Evolutionary conservation across 352 stramenopile species (phyloP).

Genomic region (Phytophthora crassamura): DNA sequence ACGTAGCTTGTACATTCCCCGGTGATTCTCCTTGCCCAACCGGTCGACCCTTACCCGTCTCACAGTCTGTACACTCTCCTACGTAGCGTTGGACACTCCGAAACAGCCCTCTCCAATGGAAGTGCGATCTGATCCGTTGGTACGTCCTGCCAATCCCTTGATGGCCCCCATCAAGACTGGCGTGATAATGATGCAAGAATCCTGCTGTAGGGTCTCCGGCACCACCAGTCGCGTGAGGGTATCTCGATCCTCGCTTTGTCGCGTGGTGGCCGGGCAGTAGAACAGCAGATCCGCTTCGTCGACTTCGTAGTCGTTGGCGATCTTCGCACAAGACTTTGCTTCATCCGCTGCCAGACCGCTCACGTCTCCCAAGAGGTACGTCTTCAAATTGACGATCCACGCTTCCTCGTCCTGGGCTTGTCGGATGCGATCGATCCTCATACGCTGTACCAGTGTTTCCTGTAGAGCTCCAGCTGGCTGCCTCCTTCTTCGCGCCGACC

Average conservation of each 20-base stretch:
- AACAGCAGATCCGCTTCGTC: constrained; percentile 4
- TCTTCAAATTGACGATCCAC: not conserved
- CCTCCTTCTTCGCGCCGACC: not conserved
- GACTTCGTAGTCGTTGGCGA: constrained; percentile 1
- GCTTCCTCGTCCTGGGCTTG: constrained; percentile 7
- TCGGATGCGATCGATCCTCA: not conserved
- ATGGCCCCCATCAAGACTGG: constrained; percentile 2
- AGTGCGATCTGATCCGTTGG: not conserved
- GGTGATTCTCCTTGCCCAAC: constrained; percentile 4
- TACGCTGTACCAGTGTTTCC: not conserved
- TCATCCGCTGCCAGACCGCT: not conserved
- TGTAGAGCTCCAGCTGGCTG: not conserved
- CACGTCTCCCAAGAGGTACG: constrained; percentile 5
- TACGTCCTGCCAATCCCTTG: constrained; percentile 9
- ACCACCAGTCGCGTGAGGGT: not conserved
- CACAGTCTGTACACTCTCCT: constrained; percentile 11
- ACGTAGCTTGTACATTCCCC: not conserved
- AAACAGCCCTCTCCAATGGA: constrained; percentile 13
- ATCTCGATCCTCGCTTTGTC: not conserved
- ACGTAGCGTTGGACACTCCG: constrained; percentile 8
- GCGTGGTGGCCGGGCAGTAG: not conserved
- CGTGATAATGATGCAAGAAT: constrained; percentile 17
- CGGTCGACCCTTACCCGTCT: constrained; percentile 16
- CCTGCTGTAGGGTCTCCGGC: constrained; percentile 7
- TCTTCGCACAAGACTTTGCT: not conserved